Percentiles rank a stretch among this genome's conserved stretches.
phyloP scores from a whole-genome alignment of 345 rosid species.

The Gossypium australe region DNA sequence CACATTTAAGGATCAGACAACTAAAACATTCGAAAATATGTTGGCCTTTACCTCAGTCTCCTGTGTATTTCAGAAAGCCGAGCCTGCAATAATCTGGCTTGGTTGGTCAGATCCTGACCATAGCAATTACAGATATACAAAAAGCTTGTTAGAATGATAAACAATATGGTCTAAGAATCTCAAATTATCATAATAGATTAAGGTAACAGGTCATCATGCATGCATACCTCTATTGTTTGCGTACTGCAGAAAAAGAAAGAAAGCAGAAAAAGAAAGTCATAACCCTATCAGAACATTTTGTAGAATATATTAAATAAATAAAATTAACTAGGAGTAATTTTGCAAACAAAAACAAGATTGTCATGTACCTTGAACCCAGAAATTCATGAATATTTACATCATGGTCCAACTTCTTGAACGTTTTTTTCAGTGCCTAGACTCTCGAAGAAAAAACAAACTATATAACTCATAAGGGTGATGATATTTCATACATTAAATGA shows the following conservation, averaged over 20 bases:
- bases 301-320: background rate
- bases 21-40: constrained; percentile 4
- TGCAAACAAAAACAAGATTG: background rate
- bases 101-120: constrained; percentile 42
- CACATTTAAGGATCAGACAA: background rate
- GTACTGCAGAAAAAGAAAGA: constrained; percentile 36
- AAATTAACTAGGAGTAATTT: background rate
- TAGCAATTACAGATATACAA: constrained; percentile 8
- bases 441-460: constrained; percentile 25
- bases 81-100: constrained; percentile 37
- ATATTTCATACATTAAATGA: background rate
- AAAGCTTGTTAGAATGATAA: constrained; percentile 14
- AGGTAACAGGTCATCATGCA: constrained; percentile 2
- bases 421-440: constrained; percentile 73
- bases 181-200: constrained; percentile 5
- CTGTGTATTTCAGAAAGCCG: constrained; percentile 46
- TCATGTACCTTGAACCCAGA: constrained; percentile 55
- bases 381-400: constrained; percentile 73
- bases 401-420: constrained; percentile 78
- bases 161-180: background rate
- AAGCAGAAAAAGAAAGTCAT: constrained; percentile 17
- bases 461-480: constrained; percentile 11
- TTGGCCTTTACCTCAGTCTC: constrained; percentile 45
- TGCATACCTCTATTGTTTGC: constrained; percentile 63
- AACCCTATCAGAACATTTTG: constrained; percentile 15